Percentiles rank a stretch among this genome's conserved stretches.
These are phyloP conservation scores for Salix suchowensis DNA, from an alignment of 345 rosid genomes.

Conservation along the genomic window DNA sequence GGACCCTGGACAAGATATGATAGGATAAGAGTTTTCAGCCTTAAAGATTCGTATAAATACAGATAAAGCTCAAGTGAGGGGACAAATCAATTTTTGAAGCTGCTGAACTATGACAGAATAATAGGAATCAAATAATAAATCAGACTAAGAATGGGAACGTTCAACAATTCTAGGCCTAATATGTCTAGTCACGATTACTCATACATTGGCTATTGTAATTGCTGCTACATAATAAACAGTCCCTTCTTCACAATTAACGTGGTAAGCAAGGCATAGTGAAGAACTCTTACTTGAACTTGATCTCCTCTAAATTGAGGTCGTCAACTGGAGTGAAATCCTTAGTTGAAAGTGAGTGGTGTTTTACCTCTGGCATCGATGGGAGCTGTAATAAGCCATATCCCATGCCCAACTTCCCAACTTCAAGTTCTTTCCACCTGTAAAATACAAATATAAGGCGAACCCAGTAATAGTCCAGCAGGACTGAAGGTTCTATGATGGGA, in stretches of 20 bases:
- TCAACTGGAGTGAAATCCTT: slow-evolving; percentile 65
- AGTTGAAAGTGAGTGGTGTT: slow-evolving; percentile 65
- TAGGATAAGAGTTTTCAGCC: not conserved
- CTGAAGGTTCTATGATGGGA: not conserved
- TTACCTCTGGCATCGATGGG: slow-evolving; percentile 84
- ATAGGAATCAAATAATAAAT: not conserved
- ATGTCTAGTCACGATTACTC: not conserved
- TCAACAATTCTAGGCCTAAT: not conserved
- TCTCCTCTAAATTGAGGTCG: slow-evolving; percentile 57
- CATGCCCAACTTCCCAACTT: slow-evolving; percentile 87
- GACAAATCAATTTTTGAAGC: not conserved
- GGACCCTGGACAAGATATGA: not conserved
- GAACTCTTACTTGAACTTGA: slow-evolving; percentile 66
- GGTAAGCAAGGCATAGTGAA: not conserved
- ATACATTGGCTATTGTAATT: not conserved
- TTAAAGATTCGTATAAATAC: not conserved
- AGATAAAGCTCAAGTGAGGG: not conserved
- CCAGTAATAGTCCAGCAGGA: not conserved
- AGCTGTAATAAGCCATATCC: slow-evolving; percentile 87
- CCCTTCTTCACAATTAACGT: not conserved
- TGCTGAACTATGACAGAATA: too few species aligned
- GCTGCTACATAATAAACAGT: not conserved
- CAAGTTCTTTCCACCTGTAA: slow-evolving; percentile 79
- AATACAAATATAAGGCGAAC: not conserved
- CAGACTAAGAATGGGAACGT: not conserved